Conservation (phyloP, 176 grass and related monocot genomes). For the Raddia guianensis region DNA sequence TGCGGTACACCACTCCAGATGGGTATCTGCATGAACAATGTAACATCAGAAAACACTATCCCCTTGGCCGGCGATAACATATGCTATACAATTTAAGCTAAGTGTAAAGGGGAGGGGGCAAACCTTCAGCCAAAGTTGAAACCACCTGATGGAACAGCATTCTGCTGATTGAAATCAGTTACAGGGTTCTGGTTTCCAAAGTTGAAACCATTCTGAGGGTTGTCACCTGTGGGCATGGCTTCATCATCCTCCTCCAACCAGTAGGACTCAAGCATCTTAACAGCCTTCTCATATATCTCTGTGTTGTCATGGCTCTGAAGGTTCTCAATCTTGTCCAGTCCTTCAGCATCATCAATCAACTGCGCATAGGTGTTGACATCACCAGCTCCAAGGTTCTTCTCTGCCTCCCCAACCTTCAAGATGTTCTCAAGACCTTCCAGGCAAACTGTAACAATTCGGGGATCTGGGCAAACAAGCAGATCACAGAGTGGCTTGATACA, state of each 20-base stretch:
- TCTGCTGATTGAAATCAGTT: slow-evolving; percentile 21
- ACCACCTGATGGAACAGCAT: slow-evolving; percentile 63
- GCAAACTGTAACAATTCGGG: slow-evolving; percentile 88
- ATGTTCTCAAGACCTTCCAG: slow-evolving; percentile 93
- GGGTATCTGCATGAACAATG: slow-evolving; percentile 41
- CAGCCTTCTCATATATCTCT: slow-evolving; percentile 92
- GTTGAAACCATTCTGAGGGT: slow-evolving; percentile 60
- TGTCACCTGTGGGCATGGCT: slow-evolving; percentile 56
- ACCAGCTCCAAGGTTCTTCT: slow-evolving; percentile 67
- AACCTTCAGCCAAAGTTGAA: slow-evolving; percentile 84
- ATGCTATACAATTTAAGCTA: neutral
- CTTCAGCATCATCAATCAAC: slow-evolving; percentile 92
- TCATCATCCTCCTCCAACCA: slow-evolving; percentile 92
- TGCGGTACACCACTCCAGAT: slow-evolving; percentile 45
- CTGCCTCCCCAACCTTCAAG: slow-evolving; percentile 75
- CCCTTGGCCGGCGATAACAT: neutral
- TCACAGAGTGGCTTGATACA: slow-evolving; percentile 96
- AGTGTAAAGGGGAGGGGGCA: neutral
- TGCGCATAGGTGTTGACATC: slow-evolving; percentile 76
- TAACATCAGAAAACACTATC: slow-evolving; percentile 31
- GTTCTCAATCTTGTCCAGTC: slow-evolving; percentile 96
- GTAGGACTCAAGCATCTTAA: slow-evolving; percentile 86
- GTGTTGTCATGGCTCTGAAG: slow-evolving; percentile 93
- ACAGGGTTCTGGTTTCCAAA: slow-evolving; percentile 47
- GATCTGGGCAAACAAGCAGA: slow-evolving; percentile 81